phyloP scores from a whole-genome alignment of 2,329 filamentous ascomycete genomes.

The Sporothrix pallida region DNA sequence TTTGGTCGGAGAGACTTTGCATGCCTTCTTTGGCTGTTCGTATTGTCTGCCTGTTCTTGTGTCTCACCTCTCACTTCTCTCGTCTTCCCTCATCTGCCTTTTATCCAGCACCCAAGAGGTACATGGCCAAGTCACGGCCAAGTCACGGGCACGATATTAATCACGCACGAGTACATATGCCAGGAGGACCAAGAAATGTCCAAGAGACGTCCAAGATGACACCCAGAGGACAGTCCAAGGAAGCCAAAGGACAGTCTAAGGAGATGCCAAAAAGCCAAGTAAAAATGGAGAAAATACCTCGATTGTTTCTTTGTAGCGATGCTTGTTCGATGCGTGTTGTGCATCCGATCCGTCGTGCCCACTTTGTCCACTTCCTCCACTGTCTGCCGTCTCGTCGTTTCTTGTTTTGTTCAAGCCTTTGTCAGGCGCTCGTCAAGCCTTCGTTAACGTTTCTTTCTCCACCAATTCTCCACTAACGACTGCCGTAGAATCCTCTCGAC shows the following conservation, averaged over 20 bases:
- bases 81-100: background rate
- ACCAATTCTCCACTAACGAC: background rate
- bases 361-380: too few species aligned
- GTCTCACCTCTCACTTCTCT: background rate
- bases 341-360: too few species aligned
- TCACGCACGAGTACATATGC: background rate
- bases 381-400: too few species aligned
- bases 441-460: too few species aligned
- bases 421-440: too few species aligned
- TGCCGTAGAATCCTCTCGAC: constrained; percentile 6
- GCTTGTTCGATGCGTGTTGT: background rate
- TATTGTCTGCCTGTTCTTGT: background rate
- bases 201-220: background rate
- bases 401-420: too few species aligned
- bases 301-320: background rate
- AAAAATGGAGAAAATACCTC: background rate
- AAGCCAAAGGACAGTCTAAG: background rate
- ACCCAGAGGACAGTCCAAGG: background rate
- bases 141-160: background rate
- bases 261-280: background rate
- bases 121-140: background rate
- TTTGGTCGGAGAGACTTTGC: background rate
- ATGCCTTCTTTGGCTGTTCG: background rate
- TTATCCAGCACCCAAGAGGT: background rate
- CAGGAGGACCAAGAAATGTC: background rate